A percentile compares a stretch with the other conserved stretches of the same genome.
Conservation (phyloP, 257 asterid species). For the Salvia splendens region DNA sequence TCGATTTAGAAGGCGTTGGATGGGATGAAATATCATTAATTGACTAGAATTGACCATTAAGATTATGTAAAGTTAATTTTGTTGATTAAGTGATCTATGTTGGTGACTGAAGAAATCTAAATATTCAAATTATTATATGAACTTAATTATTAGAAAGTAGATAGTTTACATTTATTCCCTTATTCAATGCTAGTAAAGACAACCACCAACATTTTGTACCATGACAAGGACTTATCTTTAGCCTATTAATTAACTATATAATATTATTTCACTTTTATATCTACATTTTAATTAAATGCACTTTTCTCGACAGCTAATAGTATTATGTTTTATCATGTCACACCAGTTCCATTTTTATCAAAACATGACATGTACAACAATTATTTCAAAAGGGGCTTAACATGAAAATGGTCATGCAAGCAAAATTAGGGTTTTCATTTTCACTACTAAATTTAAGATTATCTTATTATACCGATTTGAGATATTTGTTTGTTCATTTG, state of each 20-base stretch:
- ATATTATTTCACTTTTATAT: background rate
- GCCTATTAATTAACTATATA: no score
- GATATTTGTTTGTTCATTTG: no score
- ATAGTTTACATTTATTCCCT: background rate
- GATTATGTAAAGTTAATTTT: background rate
- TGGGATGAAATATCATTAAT: no score
- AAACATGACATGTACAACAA: background rate
- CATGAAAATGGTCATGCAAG: background rate
- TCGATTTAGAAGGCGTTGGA: background rate
- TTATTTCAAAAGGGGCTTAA: background rate
- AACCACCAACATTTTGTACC: conserved; percentile 31
- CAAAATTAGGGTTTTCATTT: background rate
- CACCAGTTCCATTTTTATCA: conserved; percentile 1
- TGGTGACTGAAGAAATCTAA: background rate
- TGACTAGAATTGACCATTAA: background rate
- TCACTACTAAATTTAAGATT: background rate
- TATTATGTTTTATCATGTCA: background rate
- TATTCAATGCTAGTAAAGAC: conserved; percentile 23
- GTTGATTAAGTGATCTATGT: background rate
- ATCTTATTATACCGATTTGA: no score
- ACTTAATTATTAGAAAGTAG: conserved; percentile 14
- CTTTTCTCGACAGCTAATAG: background rate
- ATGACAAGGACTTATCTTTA: background rate
- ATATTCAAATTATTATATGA: background rate
- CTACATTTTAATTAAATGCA: conserved; percentile 8